Percentiles rank a stretch among this genome's conserved stretches.
These are phyloP conservation scores for Roridomyces roridus DNA, from an alignment of 768 basidiomycete genomes.

Conservation along the genomic window DNA sequence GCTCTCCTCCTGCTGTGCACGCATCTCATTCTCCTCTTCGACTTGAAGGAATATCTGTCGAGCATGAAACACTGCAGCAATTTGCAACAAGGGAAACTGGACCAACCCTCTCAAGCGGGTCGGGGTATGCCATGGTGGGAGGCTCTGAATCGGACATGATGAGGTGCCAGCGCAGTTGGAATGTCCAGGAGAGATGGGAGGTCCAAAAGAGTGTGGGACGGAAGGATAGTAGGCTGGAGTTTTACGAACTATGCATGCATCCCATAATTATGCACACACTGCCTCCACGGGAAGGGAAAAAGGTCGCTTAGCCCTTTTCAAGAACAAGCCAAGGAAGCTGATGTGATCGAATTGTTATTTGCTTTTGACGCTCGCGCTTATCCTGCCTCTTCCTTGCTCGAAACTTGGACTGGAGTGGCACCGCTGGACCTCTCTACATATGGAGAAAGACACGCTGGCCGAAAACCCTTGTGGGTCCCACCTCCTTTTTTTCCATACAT, in stretches of 20 bases:
- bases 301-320: not conserved
- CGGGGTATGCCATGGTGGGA: slow-evolving; percentile 26
- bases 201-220: not conserved
- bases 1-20: slow-evolving; percentile 44
- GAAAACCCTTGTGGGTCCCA: too few species aligned
- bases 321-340: not conserved
- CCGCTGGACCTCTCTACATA: too few species aligned
- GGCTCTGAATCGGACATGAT: not conserved
- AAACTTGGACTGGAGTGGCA: too few species aligned
- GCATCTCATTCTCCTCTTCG: slow-evolving; percentile 61
- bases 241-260: not conserved
- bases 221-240: not conserved
- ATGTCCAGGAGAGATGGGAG: not conserved
- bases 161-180: not conserved
- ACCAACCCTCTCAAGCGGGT: slow-evolving; percentile 40
- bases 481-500: not conserved
- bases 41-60: slow-evolving; percentile 63
- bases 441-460: too few species aligned
- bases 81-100: not conserved
- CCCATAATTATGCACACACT: not conserved
- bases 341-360: too few species aligned
- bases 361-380: too few species aligned
- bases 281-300: not conserved
- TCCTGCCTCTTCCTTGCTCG: not conserved
- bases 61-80: not conserved